These are phyloP conservation scores for Fomitopsis palustris DNA, from an alignment of 1,284 basidiomycete genomes.

Conservation along the genomic window DNA sequence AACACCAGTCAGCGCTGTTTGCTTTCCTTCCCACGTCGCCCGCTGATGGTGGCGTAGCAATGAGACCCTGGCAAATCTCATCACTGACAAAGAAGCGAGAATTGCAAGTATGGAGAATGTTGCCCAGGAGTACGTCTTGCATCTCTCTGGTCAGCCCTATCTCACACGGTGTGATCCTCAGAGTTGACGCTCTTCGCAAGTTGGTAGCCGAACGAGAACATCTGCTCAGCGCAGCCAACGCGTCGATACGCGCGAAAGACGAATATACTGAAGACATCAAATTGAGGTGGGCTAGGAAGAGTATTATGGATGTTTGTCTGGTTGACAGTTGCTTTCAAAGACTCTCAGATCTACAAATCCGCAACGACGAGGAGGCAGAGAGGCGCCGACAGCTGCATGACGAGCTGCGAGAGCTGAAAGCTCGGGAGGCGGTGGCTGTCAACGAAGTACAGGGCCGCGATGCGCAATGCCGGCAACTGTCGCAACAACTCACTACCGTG, in stretches of 20 bases:
- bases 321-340: conserved; percentile 13
- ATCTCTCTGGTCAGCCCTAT: background rate
- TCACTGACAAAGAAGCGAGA: conserved; percentile 13
- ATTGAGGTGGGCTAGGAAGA: conserved; percentile 19
- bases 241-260: conserved; percentile 15
- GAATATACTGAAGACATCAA: conserved; percentile 21
- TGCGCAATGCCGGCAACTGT: conserved; percentile 12
- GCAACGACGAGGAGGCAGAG: conserved; percentile 14
- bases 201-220: background rate
- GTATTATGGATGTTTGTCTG: background rate
- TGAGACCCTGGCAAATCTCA: conserved; percentile 1
- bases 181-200: background rate
- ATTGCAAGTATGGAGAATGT: conserved; percentile 10
- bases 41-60: background rate
- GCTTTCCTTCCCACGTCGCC: background rate
- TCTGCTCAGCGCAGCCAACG: conserved; percentile 3
- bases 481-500: conserved; percentile 6
- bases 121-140: conserved; percentile 11
- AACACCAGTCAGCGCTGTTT: conserved; percentile 14
- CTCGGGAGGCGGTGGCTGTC: conserved; percentile 13
- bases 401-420: conserved; percentile 25
- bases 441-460: conserved; percentile 9
- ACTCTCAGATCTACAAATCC: conserved; percentile 16
- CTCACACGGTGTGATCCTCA: background rate
- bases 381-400: conserved; percentile 25